Evolutionary conservation across 2,329 filamentous ascomycete species (phyloP), one percentile per base, ranked within the genome.

Genomic region (Ophiocordyceps robertsii): DNA sequence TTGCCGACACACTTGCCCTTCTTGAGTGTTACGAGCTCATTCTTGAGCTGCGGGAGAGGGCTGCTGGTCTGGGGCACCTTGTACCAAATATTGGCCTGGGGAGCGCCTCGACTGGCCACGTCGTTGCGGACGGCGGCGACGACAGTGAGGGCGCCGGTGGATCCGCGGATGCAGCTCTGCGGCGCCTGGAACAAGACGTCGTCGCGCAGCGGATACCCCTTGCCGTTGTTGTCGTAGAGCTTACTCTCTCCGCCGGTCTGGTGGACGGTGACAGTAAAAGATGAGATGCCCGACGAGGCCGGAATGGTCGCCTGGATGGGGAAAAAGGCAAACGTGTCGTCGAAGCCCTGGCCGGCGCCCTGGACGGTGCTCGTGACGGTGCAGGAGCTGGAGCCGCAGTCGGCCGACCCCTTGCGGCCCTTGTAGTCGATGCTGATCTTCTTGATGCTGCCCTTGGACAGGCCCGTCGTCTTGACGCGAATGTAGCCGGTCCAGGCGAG

Each of bases 321-420:
- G 49, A 65, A 72, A 57, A 75, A 75, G 42, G 64, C 62, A 53
- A 80, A 81, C 9, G 60, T 71, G 45, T 81, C 75, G 52, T 81
- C 77, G 42, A 80, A 75, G 2, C 77, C 77, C 36, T 61, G 59
- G 5, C 68, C 66, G 21, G 66, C 61, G 3, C 73, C 75, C 37
- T 65, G 64, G n/a, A 65, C 47, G 4, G 57, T 63, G 16, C 69
- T 61, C 2, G 60, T 63, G 41, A 72, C 68, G n/a, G 62, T 60
- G 46, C 70, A 73, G 19, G 56, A 56, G 19, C 46, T 40, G 9
- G 51, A 48, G 24, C 68, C 65, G 44, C 71, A 73, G n/a, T 58
- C 56, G 19, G 58, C 57, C 2, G 63, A 64, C 6, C 75, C 75
- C 37, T 56, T 65, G 19, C 75, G 67, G 51, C 76, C 67, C 55